These are phyloP conservation scores for Domatiomyces globalis DNA, from an alignment of 2,329 filamentous ascomycete genomes.

Conservation along the genomic window DNA sequence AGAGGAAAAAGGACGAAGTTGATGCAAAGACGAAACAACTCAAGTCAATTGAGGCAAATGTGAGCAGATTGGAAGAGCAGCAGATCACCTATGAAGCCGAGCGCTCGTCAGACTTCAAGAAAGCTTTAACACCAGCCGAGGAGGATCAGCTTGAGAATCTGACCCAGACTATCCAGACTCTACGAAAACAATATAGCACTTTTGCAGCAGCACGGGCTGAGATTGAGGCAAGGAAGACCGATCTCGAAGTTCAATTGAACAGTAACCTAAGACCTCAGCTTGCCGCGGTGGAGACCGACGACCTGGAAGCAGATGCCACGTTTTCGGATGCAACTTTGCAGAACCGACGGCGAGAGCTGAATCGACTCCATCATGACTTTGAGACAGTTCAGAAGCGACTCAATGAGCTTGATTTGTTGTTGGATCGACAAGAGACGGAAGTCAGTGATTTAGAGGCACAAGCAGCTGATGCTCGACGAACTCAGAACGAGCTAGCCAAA, in stretches of 20 bases:
- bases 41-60: constrained; percentile 57
- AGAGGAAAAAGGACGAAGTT: constrained; percentile 57
- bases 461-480: constrained; percentile 50
- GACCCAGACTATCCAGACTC: constrained; percentile 52
- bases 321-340: constrained; percentile 43
- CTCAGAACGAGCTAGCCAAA: constrained; percentile 60
- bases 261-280: constrained; percentile 77
- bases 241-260: constrained; percentile 74
- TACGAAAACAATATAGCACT: constrained; percentile 64
- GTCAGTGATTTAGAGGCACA: constrained; percentile 46
- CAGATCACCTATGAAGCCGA: constrained; percentile 67
- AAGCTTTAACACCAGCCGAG: constrained; percentile 68
- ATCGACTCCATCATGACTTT: constrained; percentile 58
- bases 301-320: constrained; percentile 52
- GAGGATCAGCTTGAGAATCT: constrained; percentile 65
- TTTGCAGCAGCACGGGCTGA: constrained; percentile 59
- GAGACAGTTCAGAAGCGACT: constrained; percentile 54
- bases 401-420: constrained; percentile 56
- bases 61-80: constrained; percentile 63
- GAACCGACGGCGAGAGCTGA: constrained; percentile 67
- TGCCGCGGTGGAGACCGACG: constrained; percentile 68
- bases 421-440: constrained; percentile 45
- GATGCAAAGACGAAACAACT: constrained; percentile 52
- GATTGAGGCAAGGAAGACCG: constrained; percentile 65
- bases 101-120: constrained; percentile 77